These are phyloP conservation scores for Santalum album DNA, from an alignment of 164 flowering plant species.

Conservation along the genomic window DNA sequence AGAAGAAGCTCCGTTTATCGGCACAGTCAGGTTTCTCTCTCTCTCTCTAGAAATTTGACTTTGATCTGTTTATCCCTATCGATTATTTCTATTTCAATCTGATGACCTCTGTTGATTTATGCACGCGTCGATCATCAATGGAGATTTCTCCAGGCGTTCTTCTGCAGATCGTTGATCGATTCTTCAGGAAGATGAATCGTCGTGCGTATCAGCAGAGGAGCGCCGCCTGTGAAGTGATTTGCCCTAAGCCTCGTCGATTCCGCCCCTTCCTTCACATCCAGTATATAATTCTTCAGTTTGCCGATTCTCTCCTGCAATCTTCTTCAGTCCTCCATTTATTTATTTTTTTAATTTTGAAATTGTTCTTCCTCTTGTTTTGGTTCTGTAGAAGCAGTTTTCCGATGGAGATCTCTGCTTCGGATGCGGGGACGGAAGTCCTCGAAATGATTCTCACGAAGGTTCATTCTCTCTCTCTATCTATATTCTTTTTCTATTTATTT, in stretches of 20 bases:
- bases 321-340: background rate
- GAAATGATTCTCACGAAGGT: slow-evolving; percentile 32
- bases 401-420: slow-evolving; percentile 20
- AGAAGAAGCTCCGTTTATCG: too few species aligned
- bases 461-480: background rate
- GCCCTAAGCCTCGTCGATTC: slow-evolving; percentile 43
- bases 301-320: background rate
- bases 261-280: slow-evolving; percentile 10
- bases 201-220: slow-evolving; percentile 18
- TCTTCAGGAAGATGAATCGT: slow-evolving; percentile 14
- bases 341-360: background rate
- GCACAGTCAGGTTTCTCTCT: too few species aligned
- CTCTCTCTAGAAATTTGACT: too few species aligned
- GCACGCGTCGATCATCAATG: too few species aligned
- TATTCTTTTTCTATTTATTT: background rate
- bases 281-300: slow-evolving; percentile 16
- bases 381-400: slow-evolving; percentile 11
- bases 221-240: slow-evolving; percentile 23
- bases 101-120: too few species aligned
- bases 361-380: background rate
- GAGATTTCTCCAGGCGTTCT: too few species aligned
- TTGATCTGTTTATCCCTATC: too few species aligned
- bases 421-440: slow-evolving; percentile 29
- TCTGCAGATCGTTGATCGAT: too few species aligned
- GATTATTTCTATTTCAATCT: too few species aligned